Percentiles rank a stretch among this genome's conserved stretches.
These are phyloP conservation scores for Psidium guajava DNA, from an alignment of 345 rosid species.

Conservation along the genomic window DNA sequence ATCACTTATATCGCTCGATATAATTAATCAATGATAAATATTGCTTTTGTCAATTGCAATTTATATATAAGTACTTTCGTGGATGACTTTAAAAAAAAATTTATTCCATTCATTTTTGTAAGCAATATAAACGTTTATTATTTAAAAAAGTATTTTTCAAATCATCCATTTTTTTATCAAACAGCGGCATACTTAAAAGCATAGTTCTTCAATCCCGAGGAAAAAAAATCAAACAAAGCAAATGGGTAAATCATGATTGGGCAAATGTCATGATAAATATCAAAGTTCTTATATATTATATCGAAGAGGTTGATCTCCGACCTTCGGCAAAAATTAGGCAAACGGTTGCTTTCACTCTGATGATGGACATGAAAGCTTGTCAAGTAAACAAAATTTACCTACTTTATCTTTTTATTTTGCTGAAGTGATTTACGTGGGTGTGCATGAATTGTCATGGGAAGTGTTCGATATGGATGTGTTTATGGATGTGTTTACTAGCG, in stretches of 20 bases:
- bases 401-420: neutral
- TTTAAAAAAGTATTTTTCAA: too few relatives aligned
- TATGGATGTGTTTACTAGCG: neutral
- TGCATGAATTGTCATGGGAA: fast-evolving
- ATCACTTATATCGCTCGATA: too few relatives aligned
- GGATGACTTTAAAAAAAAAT: too few relatives aligned
- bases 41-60: too few relatives aligned
- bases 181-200: too few relatives aligned
- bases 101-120: too few relatives aligned
- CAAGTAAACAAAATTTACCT: neutral
- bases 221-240: neutral
- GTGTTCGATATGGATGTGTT: neutral
- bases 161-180: too few relatives aligned
- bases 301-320: neutral
- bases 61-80: too few relatives aligned
- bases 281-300: neutral
- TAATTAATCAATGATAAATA: too few relatives aligned
- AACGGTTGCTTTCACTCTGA: neutral
- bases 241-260: neutral
- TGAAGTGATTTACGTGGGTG: neutral
- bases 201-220: neutral
- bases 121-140: too few relatives aligned
- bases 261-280: neutral
- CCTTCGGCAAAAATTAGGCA: neutral
- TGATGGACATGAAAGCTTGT: neutral